Evolutionary conservation across 2,329 filamentous ascomycete genomes (phyloP).

Genomic region (Colletotrichum shisoi): DNA sequence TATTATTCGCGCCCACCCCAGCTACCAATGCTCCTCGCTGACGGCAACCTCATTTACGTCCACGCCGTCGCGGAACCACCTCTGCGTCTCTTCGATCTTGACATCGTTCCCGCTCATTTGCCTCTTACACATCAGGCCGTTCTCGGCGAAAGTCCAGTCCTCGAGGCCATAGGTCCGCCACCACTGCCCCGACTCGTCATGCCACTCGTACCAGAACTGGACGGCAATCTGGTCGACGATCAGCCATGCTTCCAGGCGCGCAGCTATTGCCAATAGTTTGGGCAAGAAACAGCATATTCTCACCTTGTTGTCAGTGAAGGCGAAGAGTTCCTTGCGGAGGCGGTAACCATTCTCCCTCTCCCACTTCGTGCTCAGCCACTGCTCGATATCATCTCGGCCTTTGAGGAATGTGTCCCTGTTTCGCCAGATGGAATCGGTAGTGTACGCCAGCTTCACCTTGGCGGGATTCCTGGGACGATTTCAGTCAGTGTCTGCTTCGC

Average conservation of each 20-base stretch:
- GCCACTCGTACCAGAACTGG: constrained; percentile 90
- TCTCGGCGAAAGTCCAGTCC: constrained; percentile 77
- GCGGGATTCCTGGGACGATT: constrained; percentile 64
- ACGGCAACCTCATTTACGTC: constrained; percentile 74
- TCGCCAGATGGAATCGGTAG: constrained; percentile 78
- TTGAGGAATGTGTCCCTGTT: constrained; percentile 75
- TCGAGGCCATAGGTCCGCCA: constrained; percentile 87
- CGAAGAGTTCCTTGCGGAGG: constrained; percentile 83
- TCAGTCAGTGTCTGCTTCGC: background rate
- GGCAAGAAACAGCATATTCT: background rate
- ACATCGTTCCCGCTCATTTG: constrained; percentile 81
- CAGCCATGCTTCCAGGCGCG: background rate
- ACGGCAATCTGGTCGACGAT: constrained; percentile 70
- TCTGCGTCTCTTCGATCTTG: constrained; percentile 65
- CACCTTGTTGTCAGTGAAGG: constrained; percentile 73
- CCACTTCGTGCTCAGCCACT: constrained; percentile 79
- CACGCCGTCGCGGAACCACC: constrained; percentile 75
- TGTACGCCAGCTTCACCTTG: constrained; percentile 75
- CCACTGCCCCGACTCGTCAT: constrained; percentile 76
- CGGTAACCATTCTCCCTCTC: constrained; percentile 73
- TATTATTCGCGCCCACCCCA: background rate
- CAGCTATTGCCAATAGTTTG: background rate
- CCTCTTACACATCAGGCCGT: constrained; percentile 75
- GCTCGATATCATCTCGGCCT: constrained; percentile 72
- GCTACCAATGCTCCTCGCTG: constrained; percentile 71